Conservation (phyloP, 179 eudicot species). For the Silene coronaria region DNA sequence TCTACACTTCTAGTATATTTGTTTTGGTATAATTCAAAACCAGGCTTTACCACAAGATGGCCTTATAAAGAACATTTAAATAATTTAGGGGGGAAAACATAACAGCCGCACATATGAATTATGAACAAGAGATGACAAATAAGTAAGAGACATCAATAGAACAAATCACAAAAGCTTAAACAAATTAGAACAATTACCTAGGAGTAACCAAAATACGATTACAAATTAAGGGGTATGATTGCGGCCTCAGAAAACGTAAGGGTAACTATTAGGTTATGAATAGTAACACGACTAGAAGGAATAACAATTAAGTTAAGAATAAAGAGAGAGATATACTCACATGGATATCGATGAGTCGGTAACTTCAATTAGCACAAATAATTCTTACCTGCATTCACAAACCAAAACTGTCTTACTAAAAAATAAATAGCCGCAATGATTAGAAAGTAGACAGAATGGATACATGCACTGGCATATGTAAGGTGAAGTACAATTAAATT, state of each 20-base stretch:
- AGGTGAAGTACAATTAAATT: neutral
- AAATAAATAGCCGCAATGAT: neutral
- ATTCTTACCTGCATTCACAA: slow-evolving; percentile 2
- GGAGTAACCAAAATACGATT: neutral
- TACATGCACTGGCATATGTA: neutral
- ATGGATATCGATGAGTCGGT: neutral
- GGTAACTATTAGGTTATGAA: neutral
- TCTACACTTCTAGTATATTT: too few relatives aligned
- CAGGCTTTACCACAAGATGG: too few relatives aligned
- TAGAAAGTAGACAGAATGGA: neutral
- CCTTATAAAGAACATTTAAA: too few relatives aligned
- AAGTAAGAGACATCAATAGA: too few relatives aligned
- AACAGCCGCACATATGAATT: too few relatives aligned
- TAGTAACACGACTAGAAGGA: neutral
- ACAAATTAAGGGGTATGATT: neutral
- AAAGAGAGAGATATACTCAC: neutral
- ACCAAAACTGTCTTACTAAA: neutral
- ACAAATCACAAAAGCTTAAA: too few relatives aligned
- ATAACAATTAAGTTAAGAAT: neutral
- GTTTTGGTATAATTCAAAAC: too few relatives aligned
- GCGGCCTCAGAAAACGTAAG: neutral
- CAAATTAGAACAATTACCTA: neutral
- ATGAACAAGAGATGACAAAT: too few relatives aligned
- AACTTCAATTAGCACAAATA: neutral
- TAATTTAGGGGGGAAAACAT: too few relatives aligned